Evolutionary conservation across 148 eudicot species (phyloP), one percentile per base, ranked within the genome.

Genomic region (Amaranthus cruentus): DNA sequence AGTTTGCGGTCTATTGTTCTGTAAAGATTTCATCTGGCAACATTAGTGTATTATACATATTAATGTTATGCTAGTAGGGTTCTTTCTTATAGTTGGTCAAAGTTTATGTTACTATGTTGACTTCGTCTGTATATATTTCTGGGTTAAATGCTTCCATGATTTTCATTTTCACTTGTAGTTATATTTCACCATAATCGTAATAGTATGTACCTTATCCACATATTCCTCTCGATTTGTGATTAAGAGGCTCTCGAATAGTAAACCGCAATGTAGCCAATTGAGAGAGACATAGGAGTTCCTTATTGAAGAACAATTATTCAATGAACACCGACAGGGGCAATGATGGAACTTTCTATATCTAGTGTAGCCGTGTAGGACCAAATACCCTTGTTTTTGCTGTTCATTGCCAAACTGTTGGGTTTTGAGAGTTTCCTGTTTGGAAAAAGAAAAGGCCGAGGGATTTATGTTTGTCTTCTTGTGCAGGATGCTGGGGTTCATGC

Each of bases 401-500:
- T 46, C 64, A 15, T 63, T 76, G 28, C 55, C 46, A 47, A 21
- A 47, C 38, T 56, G 44, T 66, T 61, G 69, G 62, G 51, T 38
- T 11, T 10, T 69, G 9, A 55, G 12, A 57, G 7, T 47, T 11
- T 28, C 38, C 38, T 28, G 38, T 28, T 21, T 13, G 6, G 55
- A 44, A 47, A 67, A 55, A 55, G 3, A 3, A 12, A 28, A 9
- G 13, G 14, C 43, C 8, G 10, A 53, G n/a, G 3, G 4, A 11
- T 42, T 62, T 57, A 70, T 57, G 47, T 9, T 21, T 52, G 43
- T 47, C 9, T 57, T 52, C 54, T 9, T 57, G 52, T 85, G 77
- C 84, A 95, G 99, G 99, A 95, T 87, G 83, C 97, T 42, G 99
- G 99, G 60, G 99, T 95, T 69, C 99, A 95, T 84, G 99, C 97